phyloP scores from a whole-genome alignment of 2,329 filamentous ascomycete species.

The Lachnellula arida region DNA sequence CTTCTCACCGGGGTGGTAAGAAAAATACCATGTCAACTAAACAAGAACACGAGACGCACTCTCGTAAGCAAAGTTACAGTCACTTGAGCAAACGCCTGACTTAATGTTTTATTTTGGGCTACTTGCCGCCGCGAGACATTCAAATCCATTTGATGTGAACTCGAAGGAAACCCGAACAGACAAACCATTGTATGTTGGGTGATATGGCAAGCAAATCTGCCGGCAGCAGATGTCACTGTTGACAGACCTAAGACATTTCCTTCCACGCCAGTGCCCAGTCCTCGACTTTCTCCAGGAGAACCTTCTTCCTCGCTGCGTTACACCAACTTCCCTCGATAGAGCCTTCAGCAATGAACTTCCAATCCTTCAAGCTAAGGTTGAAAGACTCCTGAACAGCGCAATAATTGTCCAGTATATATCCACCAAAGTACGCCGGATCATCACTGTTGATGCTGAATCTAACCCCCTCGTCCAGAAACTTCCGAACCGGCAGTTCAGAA shows the following conservation, averaged over 20 bases:
- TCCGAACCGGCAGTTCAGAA: conserved; percentile 41
- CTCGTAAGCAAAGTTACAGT: no score
- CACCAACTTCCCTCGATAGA: conserved; percentile 69
- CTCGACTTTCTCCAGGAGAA: conserved; percentile 47
- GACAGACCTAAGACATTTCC: background rate
- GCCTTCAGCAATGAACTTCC: conserved; percentile 58
- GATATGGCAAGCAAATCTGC: background rate
- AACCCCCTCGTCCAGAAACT: conserved; percentile 41
- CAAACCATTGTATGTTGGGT: background rate
- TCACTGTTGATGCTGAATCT: conserved; percentile 45
- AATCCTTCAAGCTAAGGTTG: conserved; percentile 56
- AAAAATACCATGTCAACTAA: no score
- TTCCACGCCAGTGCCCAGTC: conserved; percentile 30
- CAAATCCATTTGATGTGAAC: no score
- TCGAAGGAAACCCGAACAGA: background rate
- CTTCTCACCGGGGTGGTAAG: no score
- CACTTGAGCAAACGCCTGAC: no score
- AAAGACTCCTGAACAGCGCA: conserved; percentile 72
- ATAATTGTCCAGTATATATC: conserved; percentile 71
- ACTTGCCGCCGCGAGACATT: no score
- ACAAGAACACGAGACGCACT: no score
- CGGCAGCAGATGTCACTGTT: background rate
- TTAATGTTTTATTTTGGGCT: no score
- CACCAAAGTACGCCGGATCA: conserved; percentile 58
- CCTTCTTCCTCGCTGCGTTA: conserved; percentile 54